Evolutionary conservation across 164 flowering plant genomes (phyloP), one percentile per base, ranked within the genome.

Genomic region (Sextonia rubra): DNA sequence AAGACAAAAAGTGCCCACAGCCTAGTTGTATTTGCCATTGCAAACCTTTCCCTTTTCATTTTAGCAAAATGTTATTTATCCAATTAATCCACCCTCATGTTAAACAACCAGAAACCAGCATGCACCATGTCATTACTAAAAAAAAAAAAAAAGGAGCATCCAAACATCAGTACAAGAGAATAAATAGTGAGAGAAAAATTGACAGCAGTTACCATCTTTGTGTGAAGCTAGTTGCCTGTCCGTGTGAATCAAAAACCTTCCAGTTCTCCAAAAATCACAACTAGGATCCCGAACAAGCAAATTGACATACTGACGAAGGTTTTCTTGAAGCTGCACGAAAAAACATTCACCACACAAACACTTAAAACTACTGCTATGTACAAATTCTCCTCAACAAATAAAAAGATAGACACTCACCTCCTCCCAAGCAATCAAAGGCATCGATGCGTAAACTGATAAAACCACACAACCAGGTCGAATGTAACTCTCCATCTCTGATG

Each of bases 401-500:
- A 56, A 44, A 27, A 73, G 52, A 58, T 70, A 23, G 20, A 60
- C 71, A 84, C 95, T 85, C 81, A 94, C 98, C 77, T 85, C 82
- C 44, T 90, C 87, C 98, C 98, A 94, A 27, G 88, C 83, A 82
- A 81, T 69, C 56, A 81, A 79, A 49, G 95, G 66, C 97, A 92
- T 86, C 27, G 91, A 85, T 24, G 84, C 62, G 79, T 92, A 94
- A 60, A 92, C 66, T 11, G 97, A 83, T 22, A 94, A 79, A 75
- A 92, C 88, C 73, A 94, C 88, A 79, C 98, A 94, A 48, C 98
- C 98, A 67, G 98, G 98, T 74, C 98, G 82, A 22, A 94, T 94
- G 80, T 91, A 90, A 81, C 98, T 90, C 80, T 94, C 98, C 86
- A 94, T 90, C 63, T 94, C 97, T 17, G 95, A 83, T 26, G 98